These are phyloP conservation scores for Claviceps arundinis DNA, from an alignment of 2,329 filamentous ascomycete species.

Conservation along the genomic window DNA sequence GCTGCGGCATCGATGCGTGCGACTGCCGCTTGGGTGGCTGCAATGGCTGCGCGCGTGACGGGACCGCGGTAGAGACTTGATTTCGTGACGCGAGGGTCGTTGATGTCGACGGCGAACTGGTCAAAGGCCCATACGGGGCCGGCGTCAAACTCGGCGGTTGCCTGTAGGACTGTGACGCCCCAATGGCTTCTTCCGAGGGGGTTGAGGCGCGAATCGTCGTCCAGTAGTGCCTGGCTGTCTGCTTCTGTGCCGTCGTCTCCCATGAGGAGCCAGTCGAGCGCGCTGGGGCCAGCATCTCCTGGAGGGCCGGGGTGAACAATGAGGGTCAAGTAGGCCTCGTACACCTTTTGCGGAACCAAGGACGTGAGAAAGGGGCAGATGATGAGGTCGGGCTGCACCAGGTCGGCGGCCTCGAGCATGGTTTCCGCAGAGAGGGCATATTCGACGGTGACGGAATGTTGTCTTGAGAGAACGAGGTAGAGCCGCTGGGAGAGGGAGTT, in stretches of 20 bases:
- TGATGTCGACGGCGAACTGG: constrained; percentile 27
- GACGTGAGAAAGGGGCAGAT: constrained; percentile 29
- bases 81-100: constrained; percentile 25
- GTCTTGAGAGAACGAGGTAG: constrained; percentile 20
- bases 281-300: constrained; percentile 27
- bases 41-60: constrained; percentile 24
- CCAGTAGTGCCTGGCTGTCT: constrained; percentile 16
- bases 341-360: constrained; percentile 22
- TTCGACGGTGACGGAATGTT: constrained; percentile 26
- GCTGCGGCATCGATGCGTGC: constrained; percentile 19
- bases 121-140: constrained; percentile 31
- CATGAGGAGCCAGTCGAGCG: constrained; percentile 28
- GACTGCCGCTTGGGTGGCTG: constrained; percentile 23
- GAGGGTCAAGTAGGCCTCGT: constrained; percentile 23
- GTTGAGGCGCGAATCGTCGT: constrained; percentile 12
- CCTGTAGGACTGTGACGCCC: constrained; percentile 27
- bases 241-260: constrained; percentile 25
- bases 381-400: constrained; percentile 25
- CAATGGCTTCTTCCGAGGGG: constrained; percentile 23
- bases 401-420: constrained; percentile 24
- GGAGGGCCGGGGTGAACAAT: constrained; percentile 29
- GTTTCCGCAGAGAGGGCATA: constrained; percentile 20
- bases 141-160: constrained; percentile 27
- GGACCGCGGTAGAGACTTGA: constrained; percentile 26
- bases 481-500: constrained; percentile 29